These are phyloP conservation scores for Candida takata DNA, from an alignment of 805 yeast species.

Conservation along the genomic window DNA sequence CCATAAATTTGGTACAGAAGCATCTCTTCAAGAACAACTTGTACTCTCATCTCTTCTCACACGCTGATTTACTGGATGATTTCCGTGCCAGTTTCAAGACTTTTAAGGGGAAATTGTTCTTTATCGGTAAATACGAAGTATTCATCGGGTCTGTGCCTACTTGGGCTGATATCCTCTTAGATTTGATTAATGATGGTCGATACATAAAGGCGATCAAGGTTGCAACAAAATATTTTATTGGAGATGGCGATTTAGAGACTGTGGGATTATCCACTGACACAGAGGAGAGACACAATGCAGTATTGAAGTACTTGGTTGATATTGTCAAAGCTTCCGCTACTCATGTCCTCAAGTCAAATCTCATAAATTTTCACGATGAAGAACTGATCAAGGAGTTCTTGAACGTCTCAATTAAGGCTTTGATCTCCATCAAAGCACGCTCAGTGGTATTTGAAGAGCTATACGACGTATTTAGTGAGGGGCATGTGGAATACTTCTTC, in stretches of 20 bases:
- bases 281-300: constrained; percentile 36
- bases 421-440: constrained; percentile 31
- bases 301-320: constrained; percentile 48
- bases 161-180: constrained; percentile 59
- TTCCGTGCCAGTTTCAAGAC: constrained; percentile 26
- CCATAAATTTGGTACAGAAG: constrained; percentile 18
- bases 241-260: constrained; percentile 38
- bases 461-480: constrained; percentile 34
- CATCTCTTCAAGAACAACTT: constrained; percentile 31
- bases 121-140: constrained; percentile 46
- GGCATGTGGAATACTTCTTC: constrained; percentile 37
- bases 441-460: constrained; percentile 36
- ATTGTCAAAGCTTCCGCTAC: constrained; percentile 35
- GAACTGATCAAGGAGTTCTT: constrained; percentile 28
- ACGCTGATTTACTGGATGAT: constrained; percentile 7
- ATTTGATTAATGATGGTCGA: constrained; percentile 45
- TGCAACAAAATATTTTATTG: constrained; percentile 46
- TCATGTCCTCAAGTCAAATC: constrained; percentile 13
- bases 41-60: constrained; percentile 18
- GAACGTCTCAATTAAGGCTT: constrained; percentile 33
- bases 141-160: constrained; percentile 51
- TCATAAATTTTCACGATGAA: constrained; percentile 10
- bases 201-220: constrained; percentile 51
- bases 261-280: constrained; percentile 50
- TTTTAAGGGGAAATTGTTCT: constrained; percentile 40